Evolutionary conservation across 176 grass and related monocot species (phyloP), one percentile per base, ranked within the genome.

Genomic region (Ensete glaucum): DNA sequence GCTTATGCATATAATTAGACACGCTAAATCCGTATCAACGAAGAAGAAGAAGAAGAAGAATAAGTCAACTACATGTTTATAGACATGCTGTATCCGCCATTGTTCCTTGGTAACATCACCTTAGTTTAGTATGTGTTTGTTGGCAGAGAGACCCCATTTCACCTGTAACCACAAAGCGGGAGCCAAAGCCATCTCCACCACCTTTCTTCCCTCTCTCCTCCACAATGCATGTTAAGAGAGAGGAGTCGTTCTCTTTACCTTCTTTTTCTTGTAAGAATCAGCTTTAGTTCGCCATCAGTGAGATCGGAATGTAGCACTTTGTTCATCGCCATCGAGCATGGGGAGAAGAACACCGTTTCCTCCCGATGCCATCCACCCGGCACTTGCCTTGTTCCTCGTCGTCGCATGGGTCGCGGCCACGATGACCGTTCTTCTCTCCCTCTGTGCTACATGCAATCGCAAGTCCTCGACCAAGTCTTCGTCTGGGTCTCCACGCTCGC

Each of bases 401-500:
- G 75, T 85, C 6, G 86, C 77, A 52, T 91, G 90, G 77, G 52
- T 85, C 24, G 83, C 79, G 1, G 90, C 90, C 17, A 79, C 87
- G 53, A 51, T 94, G 1, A 58, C 56, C 49, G 80, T 99, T 9
- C 19, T 83, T 50, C 85, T 82, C 43, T 88, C 86, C 77, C 76
- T 99, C 72, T 99, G 95, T 82, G 88, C 90, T 1, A 80, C 95
- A 26, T 99, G 88, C 81, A 82, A 84, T 65, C 84, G 87, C 20
- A 93, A 77, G 73, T 74, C 83, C 19, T n/a, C 76, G 53, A 55
- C 22, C 10, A 74, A 74, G 51, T 1, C 20, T 15, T 78, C 77
- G 1, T 58, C 7, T 2, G 34, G 34, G 34, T 15, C 48, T 1
- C 23, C 54, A 22, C 73, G 76, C 11, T 24, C 82, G 9, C 65